A percentile compares a stretch with the other conserved stretches of the same genome.
Evolutionary conservation across 202 grass and related monocot species (phyloP).

Genomic region (Setaria italica): DNA sequence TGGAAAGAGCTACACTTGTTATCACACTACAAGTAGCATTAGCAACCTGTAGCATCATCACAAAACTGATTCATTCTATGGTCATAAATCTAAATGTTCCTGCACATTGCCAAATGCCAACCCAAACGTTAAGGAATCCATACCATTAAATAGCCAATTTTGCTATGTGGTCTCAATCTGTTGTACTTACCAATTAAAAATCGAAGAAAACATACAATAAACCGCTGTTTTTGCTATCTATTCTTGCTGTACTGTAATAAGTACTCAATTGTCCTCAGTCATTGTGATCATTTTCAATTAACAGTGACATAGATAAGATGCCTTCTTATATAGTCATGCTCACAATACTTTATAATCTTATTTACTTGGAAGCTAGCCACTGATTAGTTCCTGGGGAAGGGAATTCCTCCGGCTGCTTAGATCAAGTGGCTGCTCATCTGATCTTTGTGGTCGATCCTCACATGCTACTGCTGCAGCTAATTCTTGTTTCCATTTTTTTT

Average conservation of each 20-base stretch:
- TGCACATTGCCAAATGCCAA: constrained; percentile 5
- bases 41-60: not conserved
- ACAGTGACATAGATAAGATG: not conserved
- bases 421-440: not conserved
- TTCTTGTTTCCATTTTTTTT: not conserved
- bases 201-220: not conserved
- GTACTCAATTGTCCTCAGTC: not conserved
- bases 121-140: not conserved
- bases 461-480: not conserved
- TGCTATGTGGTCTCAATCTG: not conserved
- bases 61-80: not conserved
- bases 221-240: not conserved
- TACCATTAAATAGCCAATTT: not conserved
- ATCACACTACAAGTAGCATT: not conserved
- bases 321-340: not conserved
- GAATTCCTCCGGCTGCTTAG: not conserved
- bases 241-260: not conserved
- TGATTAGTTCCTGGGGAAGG: not conserved
- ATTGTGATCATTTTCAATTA: not conserved
- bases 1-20: not conserved
- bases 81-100: not conserved
- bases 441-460: not conserved
- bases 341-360: not conserved
- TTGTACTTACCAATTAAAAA: not conserved
- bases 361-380: not conserved